phyloP scores from a whole-genome alignment of 495 filamentous ascomycete species.

The Lophiotrema nucula region DNA sequence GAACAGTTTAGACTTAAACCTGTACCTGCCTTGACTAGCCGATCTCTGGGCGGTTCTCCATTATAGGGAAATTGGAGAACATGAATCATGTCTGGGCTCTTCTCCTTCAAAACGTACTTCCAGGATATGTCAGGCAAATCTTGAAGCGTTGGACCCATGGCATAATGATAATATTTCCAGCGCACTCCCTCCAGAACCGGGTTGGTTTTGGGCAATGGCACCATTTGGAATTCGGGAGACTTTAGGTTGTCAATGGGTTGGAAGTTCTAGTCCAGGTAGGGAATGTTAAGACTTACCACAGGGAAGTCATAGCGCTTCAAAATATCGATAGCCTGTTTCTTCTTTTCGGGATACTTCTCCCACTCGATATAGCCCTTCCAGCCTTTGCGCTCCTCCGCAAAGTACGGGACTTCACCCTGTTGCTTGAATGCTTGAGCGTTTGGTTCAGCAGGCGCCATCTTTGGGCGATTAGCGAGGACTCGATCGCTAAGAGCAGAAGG shows the following conservation, averaged over 20 bases:
- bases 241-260: conserved; percentile 9
- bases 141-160: conserved; percentile 52
- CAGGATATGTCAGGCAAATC: conserved; percentile 56
- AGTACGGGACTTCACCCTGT: conserved; percentile 17
- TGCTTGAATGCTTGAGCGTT: conserved; percentile 16
- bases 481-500: too few relatives aligned
- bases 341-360: conserved; percentile 68
- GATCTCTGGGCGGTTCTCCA: conserved; percentile 57
- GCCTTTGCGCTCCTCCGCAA: conserved; percentile 22
- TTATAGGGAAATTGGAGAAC: conserved; percentile 71
- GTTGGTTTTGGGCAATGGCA: conserved; percentile 60
- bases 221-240: conserved; percentile 60
- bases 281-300: conserved; percentile 12
- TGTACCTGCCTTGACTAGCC: conserved; percentile 15
- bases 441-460: conserved; percentile 28
- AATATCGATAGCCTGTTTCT: conserved; percentile 55
- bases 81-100: conserved; percentile 65
- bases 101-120: conserved; percentile 59
- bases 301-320: conserved; percentile 58
- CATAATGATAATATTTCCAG: conserved; percentile 67
- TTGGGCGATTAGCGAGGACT: too few relatives aligned
- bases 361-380: conserved; percentile 59
- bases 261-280: not conserved
- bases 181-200: conserved; percentile 60
- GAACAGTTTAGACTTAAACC: not conserved